phyloP scores from a whole-genome alignment of 2,329 filamentous ascomycete genomes.

The Chaetomiaceae sp. region DNA sequence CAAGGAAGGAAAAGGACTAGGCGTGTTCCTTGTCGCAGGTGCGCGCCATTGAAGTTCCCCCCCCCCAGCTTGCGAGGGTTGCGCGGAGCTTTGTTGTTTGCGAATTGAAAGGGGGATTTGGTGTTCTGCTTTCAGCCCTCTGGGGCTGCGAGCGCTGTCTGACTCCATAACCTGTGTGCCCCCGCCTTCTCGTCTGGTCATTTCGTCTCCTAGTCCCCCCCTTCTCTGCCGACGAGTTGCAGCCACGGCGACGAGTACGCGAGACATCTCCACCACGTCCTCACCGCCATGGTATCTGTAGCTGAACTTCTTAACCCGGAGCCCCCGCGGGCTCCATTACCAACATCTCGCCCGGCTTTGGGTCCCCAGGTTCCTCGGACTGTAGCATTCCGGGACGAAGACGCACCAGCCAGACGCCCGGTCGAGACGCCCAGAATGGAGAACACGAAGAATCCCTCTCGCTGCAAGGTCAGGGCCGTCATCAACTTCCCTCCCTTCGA shows the following conservation, averaged over 20 bases:
- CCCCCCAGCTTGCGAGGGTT: constrained; percentile 32
- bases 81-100: constrained; percentile 38
- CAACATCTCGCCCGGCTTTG: constrained; percentile 39
- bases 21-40: constrained; percentile 36
- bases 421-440: constrained; percentile 55
- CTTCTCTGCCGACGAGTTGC: constrained; percentile 31
- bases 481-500: constrained; percentile 72
- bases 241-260: constrained; percentile 39
- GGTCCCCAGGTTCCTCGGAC: constrained; percentile 35
- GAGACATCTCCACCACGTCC: constrained; percentile 32
- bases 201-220: constrained; percentile 22
- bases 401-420: constrained; percentile 26
- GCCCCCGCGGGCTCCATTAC: constrained; percentile 36
- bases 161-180: constrained; percentile 27
- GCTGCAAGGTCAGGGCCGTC: constrained; percentile 58
- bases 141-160: constrained; percentile 24
- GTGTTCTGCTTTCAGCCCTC: constrained; percentile 22
- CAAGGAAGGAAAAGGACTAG: constrained; percentile 38
- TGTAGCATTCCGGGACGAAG: constrained; percentile 32
- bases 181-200: constrained; percentile 23
- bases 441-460: constrained; percentile 58
- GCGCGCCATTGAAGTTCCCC: constrained; percentile 22
- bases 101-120: constrained; percentile 34
- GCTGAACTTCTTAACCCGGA: constrained; percentile 63
- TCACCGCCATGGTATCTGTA: constrained; percentile 55